phyloP scores from a whole-genome alignment of 1,284 basidiomycete species.

The Phenoliferia sp. region DNA sequence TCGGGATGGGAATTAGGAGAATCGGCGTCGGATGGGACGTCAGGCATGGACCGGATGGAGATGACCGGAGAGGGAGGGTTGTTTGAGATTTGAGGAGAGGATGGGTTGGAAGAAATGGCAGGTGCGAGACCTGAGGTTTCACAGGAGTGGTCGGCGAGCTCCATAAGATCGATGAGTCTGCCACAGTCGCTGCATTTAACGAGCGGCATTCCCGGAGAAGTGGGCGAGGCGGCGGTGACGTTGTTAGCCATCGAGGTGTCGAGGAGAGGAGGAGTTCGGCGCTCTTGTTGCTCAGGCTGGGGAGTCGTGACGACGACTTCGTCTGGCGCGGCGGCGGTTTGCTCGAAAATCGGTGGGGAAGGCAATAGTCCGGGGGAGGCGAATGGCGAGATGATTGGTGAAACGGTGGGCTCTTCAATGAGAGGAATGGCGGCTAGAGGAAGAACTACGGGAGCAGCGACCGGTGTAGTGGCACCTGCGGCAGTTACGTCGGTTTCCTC shows the following conservation, averaged over 20 bases:
- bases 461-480: neutral
- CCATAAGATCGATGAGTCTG: constrained; percentile 24
- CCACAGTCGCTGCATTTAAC: constrained; percentile 35
- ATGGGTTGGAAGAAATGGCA: neutral
- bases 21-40: constrained; percentile 58
- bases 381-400: neutral
- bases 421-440: neutral
- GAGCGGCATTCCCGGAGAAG: constrained; percentile 21
- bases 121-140: neutral
- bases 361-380: neutral
- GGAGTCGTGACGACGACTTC: too few relatives aligned
- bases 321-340: neutral
- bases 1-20: constrained; percentile 37
- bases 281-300: too few relatives aligned
- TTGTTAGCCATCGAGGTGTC: neutral
- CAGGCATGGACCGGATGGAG: constrained; percentile 48
- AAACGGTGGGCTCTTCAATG: neutral
- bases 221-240: neutral
- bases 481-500: neutral
- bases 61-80: constrained; percentile 49
- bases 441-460: neutral
- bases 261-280: too few relatives aligned
- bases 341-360: too few relatives aligned
- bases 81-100: neutral
- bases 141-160: constrained; percentile 28